phyloP scores from a whole-genome alignment of 495 filamentous ascomycete species.

The Collariella sp. region DNA sequence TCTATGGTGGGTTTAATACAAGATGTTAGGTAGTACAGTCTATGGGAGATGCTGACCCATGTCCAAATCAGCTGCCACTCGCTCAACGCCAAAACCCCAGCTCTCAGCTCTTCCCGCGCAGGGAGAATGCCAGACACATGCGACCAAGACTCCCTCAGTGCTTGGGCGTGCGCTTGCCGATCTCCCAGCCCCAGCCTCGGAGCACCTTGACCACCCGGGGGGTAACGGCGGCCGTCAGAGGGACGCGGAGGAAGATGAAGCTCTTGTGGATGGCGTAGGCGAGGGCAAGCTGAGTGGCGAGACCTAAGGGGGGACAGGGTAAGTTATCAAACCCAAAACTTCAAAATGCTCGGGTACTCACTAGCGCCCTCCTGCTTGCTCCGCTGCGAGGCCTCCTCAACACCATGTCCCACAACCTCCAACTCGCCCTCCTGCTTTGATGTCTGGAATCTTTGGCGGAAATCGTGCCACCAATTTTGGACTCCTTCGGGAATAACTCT shows the following conservation, averaged over 20 bases:
- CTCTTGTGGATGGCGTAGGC: slow-evolving; percentile 98
- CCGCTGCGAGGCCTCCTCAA: slow-evolving; percentile 42
- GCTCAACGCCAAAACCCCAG: slow-evolving; percentile 9
- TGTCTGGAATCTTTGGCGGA: slow-evolving; percentile 30
- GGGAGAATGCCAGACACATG: neutral
- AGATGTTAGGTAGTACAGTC: slow-evolving; percentile 13
- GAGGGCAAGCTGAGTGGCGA: slow-evolving; percentile 76
- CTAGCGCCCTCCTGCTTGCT: slow-evolving; percentile 44
- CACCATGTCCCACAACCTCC: slow-evolving; percentile 42
- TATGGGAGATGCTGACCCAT: slow-evolving; percentile 14
- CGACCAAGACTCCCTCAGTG: neutral
- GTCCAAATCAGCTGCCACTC: slow-evolving; percentile 4
- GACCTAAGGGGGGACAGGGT: slow-evolving; percentile 24
- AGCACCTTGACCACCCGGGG: slow-evolving; percentile 87
- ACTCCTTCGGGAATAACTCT: slow-evolving; percentile 45
- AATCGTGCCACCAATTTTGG: slow-evolving; percentile 36
- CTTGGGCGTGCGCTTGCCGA: slow-evolving; percentile 38
- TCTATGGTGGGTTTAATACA: too few species aligned
- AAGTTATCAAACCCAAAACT: neutral
- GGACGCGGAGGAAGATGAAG: slow-evolving; percentile 90
- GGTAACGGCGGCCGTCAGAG: slow-evolving; percentile 77
- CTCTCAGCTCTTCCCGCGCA: neutral
- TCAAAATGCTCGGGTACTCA: slow-evolving; percentile 27
- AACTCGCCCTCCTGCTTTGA: slow-evolving; percentile 24
- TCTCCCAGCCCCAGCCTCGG: slow-evolving; percentile 68